Percentiles rank a stretch among this genome's conserved stretches.
These are phyloP conservation scores for Lojkania enalia DNA, from an alignment of 2,329 filamentous ascomycete species.

Conservation along the genomic window DNA sequence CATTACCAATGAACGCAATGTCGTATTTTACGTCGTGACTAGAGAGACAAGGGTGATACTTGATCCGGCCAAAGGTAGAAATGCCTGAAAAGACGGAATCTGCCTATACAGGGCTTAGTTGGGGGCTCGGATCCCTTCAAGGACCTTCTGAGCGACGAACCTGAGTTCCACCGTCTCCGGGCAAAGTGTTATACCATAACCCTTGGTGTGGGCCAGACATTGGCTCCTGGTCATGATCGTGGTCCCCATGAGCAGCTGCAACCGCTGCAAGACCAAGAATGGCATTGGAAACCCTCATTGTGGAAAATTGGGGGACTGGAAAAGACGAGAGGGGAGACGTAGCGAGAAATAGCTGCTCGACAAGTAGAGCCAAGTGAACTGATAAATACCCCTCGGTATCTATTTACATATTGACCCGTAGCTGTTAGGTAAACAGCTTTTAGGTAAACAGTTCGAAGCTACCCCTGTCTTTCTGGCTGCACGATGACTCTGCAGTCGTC, in stretches of 20 bases:
- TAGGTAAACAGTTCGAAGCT: constrained; percentile 39
- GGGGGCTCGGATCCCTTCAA: background rate
- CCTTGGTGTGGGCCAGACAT: constrained; percentile 71
- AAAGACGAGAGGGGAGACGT: constrained; percentile 4
- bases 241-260: constrained; percentile 62
- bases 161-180: constrained; percentile 83
- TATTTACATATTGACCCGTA: constrained; percentile 29
- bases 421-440: constrained; percentile 39
- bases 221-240: constrained; percentile 61
- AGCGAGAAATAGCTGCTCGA: background rate
- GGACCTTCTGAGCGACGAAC: constrained; percentile 57
- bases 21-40: constrained; percentile 73
- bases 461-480: constrained; percentile 29
- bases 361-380: constrained; percentile 25
- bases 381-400: constrained; percentile 26
- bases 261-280: constrained; percentile 50
- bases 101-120: constrained; percentile 57
- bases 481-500: constrained; percentile 20
- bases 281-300: constrained; percentile 34
- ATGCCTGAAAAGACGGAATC: constrained; percentile 90
- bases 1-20: constrained; percentile 77
- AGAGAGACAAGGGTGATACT: constrained; percentile 76
- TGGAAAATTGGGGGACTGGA: constrained; percentile 5
- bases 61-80: constrained; percentile 78
- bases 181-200: constrained; percentile 81